Evolutionary conservation across 2,329 filamentous ascomycete species (phyloP), one percentile per base, ranked within the genome.

Genomic region (Coniochaeta sp.): DNA sequence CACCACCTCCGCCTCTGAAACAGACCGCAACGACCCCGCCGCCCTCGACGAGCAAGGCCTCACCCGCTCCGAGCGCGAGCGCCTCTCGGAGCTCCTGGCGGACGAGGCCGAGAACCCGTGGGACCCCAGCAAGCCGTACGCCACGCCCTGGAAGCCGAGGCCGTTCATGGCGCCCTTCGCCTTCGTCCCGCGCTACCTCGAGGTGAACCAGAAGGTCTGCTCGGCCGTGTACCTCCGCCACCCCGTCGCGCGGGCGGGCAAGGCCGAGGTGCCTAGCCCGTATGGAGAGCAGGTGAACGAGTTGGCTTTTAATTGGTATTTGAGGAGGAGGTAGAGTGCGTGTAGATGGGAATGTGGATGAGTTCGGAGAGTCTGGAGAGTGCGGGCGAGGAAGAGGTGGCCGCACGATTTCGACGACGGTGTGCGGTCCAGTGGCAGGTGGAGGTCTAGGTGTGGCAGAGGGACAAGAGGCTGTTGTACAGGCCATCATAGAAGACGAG

Each of bases 121-220:
- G 54, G 89, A 96, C 68, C 70, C 70, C 46, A 71, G 67, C 52
- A 95, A 95, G 71, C 89, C 94, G 3, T 99, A 99, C 66, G 80
- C 80, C 4, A 96, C 91, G 1, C 94, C 94, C 12, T 99, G 94
- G 94, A 73, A 79, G 57, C 94, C 94, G 12, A 80, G 91, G 52
- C 79, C 86, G 50, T 97, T 82, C 70, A 95, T 99, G 88, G 78
- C 82, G 49, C 85, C 91, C 0, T 99, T 99, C 70, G 91, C 91
- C 22, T 96, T 96, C 70, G 91, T 99, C 59, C 94, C 94, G 10
- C 78, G 88, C 51, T 99, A 97, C 69, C 81, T 99, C 55, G 95
- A 99, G 73, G 94, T 99, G 61, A 96, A 97, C 76, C 94, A 95
- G 69, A 95, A 91, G 64, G 87, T 97, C 62, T 99, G 94, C 71